These are phyloP conservation scores for Tetrahymena borealis DNA, from an alignment of 73 alveolate genomes.

Conservation along the genomic window DNA sequence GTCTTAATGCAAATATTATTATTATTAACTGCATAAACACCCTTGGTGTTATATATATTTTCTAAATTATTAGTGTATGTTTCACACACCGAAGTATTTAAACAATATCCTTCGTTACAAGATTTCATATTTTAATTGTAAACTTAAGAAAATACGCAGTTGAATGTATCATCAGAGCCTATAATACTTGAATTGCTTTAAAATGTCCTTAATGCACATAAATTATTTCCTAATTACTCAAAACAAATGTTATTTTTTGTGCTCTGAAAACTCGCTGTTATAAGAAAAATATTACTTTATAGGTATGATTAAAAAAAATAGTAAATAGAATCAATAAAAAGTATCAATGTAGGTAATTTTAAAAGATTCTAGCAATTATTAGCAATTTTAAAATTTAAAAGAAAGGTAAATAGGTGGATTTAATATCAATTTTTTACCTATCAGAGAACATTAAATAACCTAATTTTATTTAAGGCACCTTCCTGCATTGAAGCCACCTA, in stretches of 20 bases:
- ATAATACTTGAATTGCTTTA: background rate
- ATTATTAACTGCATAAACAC: background rate
- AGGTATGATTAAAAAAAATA: no score
- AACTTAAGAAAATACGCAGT: background rate
- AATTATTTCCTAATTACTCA: background rate
- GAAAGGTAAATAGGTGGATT: no score
- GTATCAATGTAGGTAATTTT: no score
- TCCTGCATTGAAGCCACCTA: background rate
- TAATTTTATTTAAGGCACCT: background rate
- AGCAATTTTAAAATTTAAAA: no score
- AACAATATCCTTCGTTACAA: background rate
- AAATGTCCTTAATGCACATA: background rate
- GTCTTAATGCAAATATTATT: background rate
- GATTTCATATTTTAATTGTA: background rate
- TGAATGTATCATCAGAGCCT: background rate
- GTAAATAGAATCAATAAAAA: no score
- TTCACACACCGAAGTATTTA: background rate
- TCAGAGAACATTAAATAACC: background rate
- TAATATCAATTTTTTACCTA: background rate
- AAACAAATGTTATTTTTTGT: background rate
- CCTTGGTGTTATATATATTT: background rate
- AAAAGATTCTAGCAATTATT: no score
- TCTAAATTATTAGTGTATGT: background rate
- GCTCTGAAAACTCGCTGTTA: background rate
- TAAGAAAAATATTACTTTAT: no score